phyloP scores from a whole-genome alignment of 176 grass and related monocot genomes.

The Thinopyrum elongatum region DNA sequence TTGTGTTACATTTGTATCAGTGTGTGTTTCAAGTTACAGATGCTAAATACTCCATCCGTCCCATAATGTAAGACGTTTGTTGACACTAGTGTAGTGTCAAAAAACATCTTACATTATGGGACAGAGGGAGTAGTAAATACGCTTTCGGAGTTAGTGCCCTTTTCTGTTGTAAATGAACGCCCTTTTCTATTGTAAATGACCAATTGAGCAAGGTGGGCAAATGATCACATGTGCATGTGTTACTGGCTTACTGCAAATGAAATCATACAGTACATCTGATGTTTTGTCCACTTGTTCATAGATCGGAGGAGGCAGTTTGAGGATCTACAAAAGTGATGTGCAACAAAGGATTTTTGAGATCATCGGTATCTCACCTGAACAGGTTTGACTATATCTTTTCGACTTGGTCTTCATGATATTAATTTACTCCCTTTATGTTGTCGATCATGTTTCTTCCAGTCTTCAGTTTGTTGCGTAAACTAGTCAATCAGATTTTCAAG shows the following conservation, averaged over 20 bases:
- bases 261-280: background rate
- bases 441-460: background rate
- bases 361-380: constrained; percentile 64
- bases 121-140: too few species aligned
- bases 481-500: background rate
- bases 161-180: background rate
- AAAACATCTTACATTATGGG: too few species aligned
- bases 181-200: constrained; percentile 1
- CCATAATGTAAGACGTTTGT: too few species aligned
- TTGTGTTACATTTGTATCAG: constrained; percentile 4
- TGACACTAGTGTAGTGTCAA: too few species aligned
- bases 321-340: constrained; percentile 90
- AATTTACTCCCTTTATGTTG: background rate
- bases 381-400: constrained; percentile 41
- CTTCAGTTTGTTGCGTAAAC: background rate
- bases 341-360: constrained; percentile 95
- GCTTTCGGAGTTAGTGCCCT: background rate
- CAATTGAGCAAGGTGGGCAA: background rate
- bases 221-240: background rate
- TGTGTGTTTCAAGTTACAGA: background rate
- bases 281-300: constrained; percentile 20
- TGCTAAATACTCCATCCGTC: too few species aligned
- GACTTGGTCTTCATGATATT: background rate
- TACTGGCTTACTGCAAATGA: background rate
- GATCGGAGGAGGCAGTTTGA: constrained; percentile 94